Conservation (phyloP, 208 protist species). For the Acanthamoeba divionensis region DNA sequence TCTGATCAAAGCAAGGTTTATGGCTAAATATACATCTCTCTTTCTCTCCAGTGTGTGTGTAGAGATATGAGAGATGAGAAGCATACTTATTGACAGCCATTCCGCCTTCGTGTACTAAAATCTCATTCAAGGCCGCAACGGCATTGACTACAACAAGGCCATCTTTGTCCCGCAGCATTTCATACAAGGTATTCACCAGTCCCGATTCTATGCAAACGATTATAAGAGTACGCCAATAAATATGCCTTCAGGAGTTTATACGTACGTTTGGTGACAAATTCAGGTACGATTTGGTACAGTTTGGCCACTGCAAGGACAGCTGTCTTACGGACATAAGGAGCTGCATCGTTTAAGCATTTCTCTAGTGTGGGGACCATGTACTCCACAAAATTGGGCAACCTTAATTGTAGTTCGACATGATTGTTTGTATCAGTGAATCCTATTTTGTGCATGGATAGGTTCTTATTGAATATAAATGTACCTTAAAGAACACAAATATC, state of each 20-base stretch:
- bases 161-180: conserved; percentile 86
- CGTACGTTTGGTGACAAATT: background rate
- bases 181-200: conserved; percentile 71
- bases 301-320: conserved; percentile 87
- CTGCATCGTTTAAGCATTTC: conserved; percentile 81
- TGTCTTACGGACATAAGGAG: conserved; percentile 92
- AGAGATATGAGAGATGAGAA: too few species aligned
- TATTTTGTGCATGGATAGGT: too few species aligned
- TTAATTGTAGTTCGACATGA: background rate
- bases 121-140: conserved; percentile 83
- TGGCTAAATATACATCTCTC: too few species aligned
- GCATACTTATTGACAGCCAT: conserved; percentile 74
- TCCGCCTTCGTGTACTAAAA: conserved; percentile 70
- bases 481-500: conserved; percentile 87
- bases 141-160: conserved; percentile 84
- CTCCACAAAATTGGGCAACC: conserved; percentile 76
- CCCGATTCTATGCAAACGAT: background rate
- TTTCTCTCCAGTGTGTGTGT: too few species aligned
- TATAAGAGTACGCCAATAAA: too few species aligned
- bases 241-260: background rate
- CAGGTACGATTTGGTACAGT: conserved; percentile 78
- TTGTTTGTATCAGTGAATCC: too few species aligned
- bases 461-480: conserved; percentile 63
- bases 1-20: too few species aligned
- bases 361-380: conserved; percentile 85